phyloP scores from a whole-genome alignment of 306 rosid genomes.

The Cucurbita pepo region DNA sequence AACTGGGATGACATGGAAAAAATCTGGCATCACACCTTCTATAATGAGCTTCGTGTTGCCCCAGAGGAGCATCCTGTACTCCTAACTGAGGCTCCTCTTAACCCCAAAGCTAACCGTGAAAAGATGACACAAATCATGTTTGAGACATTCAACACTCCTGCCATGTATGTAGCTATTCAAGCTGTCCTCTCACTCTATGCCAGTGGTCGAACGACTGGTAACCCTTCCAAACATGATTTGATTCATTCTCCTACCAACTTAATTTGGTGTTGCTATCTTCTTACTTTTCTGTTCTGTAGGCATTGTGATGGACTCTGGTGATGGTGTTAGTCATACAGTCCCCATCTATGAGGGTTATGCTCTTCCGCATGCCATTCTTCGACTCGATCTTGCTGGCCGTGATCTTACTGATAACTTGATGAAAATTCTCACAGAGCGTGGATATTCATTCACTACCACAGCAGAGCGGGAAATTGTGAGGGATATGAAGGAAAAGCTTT shows the following conservation, averaged over 20 bases:
- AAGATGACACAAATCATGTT: slow-evolving; percentile 99
- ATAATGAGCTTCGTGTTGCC: slow-evolving; percentile 95
- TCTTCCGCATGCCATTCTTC: slow-evolving; percentile 96
- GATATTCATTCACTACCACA: slow-evolving; percentile 86
- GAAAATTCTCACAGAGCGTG: slow-evolving; percentile 95
- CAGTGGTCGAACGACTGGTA: slow-evolving; percentile 70
- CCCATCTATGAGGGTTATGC: slow-evolving; percentile 76
- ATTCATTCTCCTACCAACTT: neutral
- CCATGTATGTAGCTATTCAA: slow-evolving; percentile 80
- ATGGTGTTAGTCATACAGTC: slow-evolving; percentile 89
- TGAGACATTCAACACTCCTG: slow-evolving; percentile 92
- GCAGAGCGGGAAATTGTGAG: slow-evolving; percentile 99
- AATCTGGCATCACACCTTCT: slow-evolving; percentile 99
- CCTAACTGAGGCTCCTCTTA: slow-evolving; percentile 92
- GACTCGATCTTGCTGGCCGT: slow-evolving; percentile 94
- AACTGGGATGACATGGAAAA: slow-evolving; percentile 99
- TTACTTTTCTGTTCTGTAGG: neutral
- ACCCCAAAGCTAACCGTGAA: slow-evolving; percentile 96
- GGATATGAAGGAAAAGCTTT: slow-evolving; percentile 87
- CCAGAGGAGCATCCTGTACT: slow-evolving; percentile 99
- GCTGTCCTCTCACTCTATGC: slow-evolving; percentile 1
- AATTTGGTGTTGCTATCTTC: too few relatives aligned
- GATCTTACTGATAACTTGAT: slow-evolving; percentile 90
- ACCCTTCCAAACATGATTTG: slow-evolving; percentile 2
- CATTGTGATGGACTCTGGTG: slow-evolving; percentile 16